Base-by-base conservation (phyloP, 345 rosid genomes). In the Ceriops tagal region DNA sequence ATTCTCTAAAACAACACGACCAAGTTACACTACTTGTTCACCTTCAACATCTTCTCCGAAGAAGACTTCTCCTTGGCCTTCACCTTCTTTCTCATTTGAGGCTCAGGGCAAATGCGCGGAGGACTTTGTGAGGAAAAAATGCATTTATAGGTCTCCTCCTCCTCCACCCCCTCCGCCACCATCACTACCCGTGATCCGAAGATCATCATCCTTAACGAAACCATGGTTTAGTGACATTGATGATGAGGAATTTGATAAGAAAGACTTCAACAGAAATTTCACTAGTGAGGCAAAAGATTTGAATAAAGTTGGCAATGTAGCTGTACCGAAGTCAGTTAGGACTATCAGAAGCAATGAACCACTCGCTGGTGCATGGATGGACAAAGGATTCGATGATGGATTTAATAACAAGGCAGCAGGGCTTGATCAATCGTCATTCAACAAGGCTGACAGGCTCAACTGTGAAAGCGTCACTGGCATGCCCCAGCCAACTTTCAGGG, bases 121-220 rank as follows among this genome's bases (percentile, higher is more conserved):
- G 79, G 91, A 90, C 68, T 68, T 47, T 4, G 65, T 61, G 58
- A 80, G 80, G 73, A 92, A 73, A 73, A 88, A 81, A 67, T 77
- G 72, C 79, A 67, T 79, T 67, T 83, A 75, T 71, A 70, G 79
- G 58, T 71, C 81, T 46, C 78, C 85, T 62, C 86, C 89, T 67
- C 84, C 88, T 0, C 89, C 92, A 0, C 92, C 90, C 0, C 95
- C 92, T 0, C 89, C 97, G 0, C 95, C 96, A 0, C 95, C 91
- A 8, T 92, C 91, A 0, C 77, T 80, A 0, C 77, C 70, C 0
- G 60, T 62, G 16, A 62, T 66, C 62, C 75, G 59, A 24, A 84
- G 75, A 62, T 69, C 87, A 8, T 70, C 82, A 8, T 72, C 84
- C 49, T 43, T 13, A 19, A 53, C 60, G 75, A 86, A 77, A 65